These are phyloP conservation scores for Colletotrichum destructivum DNA, from an alignment of 2,329 filamentous ascomycete species.

Conservation along the genomic window DNA sequence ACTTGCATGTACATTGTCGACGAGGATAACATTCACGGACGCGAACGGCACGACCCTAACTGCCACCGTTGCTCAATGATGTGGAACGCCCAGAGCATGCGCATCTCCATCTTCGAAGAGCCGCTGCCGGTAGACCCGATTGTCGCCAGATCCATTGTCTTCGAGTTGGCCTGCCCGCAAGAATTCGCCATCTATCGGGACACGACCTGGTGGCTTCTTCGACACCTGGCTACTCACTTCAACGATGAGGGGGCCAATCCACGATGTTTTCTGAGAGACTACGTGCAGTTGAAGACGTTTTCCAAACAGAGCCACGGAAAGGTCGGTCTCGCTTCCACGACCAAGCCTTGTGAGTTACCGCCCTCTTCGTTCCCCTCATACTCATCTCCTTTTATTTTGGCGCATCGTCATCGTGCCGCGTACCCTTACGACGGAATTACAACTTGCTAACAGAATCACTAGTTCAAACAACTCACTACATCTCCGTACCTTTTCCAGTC, in stretches of 20 bases:
- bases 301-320: slow-evolving; percentile 36
- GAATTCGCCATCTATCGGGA: slow-evolving; percentile 57
- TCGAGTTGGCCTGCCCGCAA: slow-evolving; percentile 57
- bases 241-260: slow-evolving; percentile 43
- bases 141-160: slow-evolving; percentile 54
- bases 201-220: slow-evolving; percentile 57
- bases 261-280: slow-evolving; percentile 46
- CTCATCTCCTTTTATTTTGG: not conserved
- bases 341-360: slow-evolving; percentile 49
- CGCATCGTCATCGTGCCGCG: too few species aligned
- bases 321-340: slow-evolving; percentile 49
- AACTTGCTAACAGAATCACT: not conserved
- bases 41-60: slow-evolving; percentile 45
- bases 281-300: slow-evolving; percentile 45
- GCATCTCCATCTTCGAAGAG: slow-evolving; percentile 57
- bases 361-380: not conserved
- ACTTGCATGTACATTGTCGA: slow-evolving; percentile 51
- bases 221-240: slow-evolving; percentile 47
- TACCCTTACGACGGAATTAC: not conserved
- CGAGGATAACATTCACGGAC: slow-evolving; percentile 38
- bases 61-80: slow-evolving; percentile 56
- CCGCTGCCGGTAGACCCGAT: slow-evolving; percentile 53
- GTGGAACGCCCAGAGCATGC: slow-evolving; percentile 48
- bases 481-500: slow-evolving; percentile 46
- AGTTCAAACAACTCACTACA: slow-evolving; percentile 50